phyloP scores from a whole-genome alignment of 495 filamentous ascomycete species.

The Penicillium riverlandense region DNA sequence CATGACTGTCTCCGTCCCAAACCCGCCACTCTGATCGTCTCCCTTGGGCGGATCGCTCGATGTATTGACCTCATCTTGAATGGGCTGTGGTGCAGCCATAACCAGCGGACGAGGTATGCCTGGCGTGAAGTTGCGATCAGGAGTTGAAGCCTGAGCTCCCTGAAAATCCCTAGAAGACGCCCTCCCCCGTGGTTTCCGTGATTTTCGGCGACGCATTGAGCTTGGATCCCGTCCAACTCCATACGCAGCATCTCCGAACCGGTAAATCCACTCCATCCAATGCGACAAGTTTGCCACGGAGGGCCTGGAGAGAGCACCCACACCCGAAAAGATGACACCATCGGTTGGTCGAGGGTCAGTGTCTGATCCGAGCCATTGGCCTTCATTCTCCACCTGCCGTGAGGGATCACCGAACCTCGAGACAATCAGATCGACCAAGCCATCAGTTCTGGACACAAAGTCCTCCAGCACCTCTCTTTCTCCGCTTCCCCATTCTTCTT shows the following conservation, averaged over 20 bases:
- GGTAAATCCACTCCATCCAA: constrained; percentile 82
- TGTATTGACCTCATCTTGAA: constrained; percentile 4
- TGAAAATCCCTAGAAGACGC: constrained; percentile 2
- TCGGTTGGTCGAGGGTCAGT: constrained; percentile 59
- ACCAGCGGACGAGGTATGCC: constrained; percentile 42
- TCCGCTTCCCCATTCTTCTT: constrained; percentile 87
- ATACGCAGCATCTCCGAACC: constrained; percentile 69
- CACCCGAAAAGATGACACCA: constrained; percentile 76
- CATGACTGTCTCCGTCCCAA: constrained; percentile 42
- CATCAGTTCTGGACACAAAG: constrained; percentile 57
- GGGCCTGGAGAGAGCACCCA: constrained; percentile 56
- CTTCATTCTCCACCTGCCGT: background rate
- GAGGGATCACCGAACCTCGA: constrained; percentile 66
- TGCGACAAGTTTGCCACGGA: constrained; percentile 61
- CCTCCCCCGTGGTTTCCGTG: constrained; percentile 19
- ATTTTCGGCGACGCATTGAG: constrained; percentile 42
- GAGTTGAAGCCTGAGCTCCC: constrained; percentile 8
- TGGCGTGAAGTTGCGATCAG: constrained; percentile 25
- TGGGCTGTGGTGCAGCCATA: constrained; percentile 16
- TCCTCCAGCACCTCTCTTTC: constrained; percentile 88
- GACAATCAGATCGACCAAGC: constrained; percentile 75
- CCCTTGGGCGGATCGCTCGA: constrained; percentile 4
- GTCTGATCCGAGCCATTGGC: constrained; percentile 60
- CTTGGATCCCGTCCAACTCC: constrained; percentile 69
- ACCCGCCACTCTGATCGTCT: constrained; percentile 13